Evolutionary conservation across 2,329 filamentous ascomycete species (phyloP), one percentile per base, ranked within the genome.

Genomic region (Fusarium sp.): DNA sequence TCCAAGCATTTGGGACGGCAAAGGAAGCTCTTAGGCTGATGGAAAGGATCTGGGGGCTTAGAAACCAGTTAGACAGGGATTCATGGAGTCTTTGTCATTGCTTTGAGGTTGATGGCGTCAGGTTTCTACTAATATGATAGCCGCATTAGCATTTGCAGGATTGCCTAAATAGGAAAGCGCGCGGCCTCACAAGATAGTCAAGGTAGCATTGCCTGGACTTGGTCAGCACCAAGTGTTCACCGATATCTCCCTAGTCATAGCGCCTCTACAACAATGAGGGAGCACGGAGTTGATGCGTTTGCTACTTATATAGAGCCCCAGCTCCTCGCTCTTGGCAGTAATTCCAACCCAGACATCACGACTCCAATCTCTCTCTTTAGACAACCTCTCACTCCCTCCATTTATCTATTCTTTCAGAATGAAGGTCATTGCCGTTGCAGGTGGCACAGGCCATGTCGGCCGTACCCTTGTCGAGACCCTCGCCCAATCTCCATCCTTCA

Each of bases 161-260:
- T 33, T 53, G 6, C 49, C 49, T 18, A 23, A 53, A 53, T 34
- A 53, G 49, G 49, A 53, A 34, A 53, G 49, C 49, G 49, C 49
- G 49, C 49, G 49, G 29, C 16, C 46, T 50, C 42, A 25, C 4
- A 18, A 4, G 40, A n/a, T 10, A 25, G 40, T 25, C 20, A 46
- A 46, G 25, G 27, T 31, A 31, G 5, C 20, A 46, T 50, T 50
- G 6, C 6, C 4, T 31, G 3, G 3, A 14, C 27, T 50, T 31
- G 9, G n/a, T 46, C 42, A 46, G 42, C 20, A 46, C 42, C 42
- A 27, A 14, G 42, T 10, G 2, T 46, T 25, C 13, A 46, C 20
- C 13, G 4, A 10, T 7, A 6, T 25, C 5, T 5, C 14, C 9
- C 5, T 46, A 9, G 13, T 14, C 13, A 46, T 46, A n/a, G 27